These are phyloP conservation scores for Aureobasidium sp. DNA, from an alignment of 2,329 filamentous ascomycete species.

Conservation along the genomic window DNA sequence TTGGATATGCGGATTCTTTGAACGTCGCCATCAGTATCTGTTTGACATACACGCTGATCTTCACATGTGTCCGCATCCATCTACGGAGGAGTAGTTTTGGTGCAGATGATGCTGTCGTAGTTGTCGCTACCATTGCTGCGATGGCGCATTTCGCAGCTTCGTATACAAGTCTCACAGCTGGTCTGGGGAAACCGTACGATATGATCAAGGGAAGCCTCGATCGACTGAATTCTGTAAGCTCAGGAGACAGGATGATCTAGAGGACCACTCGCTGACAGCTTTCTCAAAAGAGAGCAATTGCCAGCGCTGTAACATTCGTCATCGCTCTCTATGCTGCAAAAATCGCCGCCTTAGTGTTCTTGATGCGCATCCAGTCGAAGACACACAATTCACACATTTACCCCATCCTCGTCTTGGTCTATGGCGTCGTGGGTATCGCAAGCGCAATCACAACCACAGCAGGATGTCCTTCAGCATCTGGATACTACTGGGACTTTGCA, in stretches of 20 bases:
- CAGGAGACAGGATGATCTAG: too few relatives aligned
- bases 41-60: constrained; percentile 23
- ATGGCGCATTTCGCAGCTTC: constrained; percentile 21
- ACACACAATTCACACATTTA: constrained; percentile 12
- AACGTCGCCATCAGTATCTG: constrained; percentile 25
- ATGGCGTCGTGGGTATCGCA: constrained; percentile 20
- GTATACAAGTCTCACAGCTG: constrained; percentile 21
- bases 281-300: constrained; percentile 19
- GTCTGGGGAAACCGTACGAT: constrained; percentile 22
- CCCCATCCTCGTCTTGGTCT: constrained; percentile 18
- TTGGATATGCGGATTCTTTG: constrained; percentile 20
- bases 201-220: constrained; percentile 15
- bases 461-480: constrained; percentile 18
- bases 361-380: constrained; percentile 19
- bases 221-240: constrained; percentile 20
- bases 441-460: constrained; percentile 23
- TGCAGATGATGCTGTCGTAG: constrained; percentile 23
- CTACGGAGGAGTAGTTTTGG: constrained; percentile 23
- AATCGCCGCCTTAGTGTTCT: constrained; percentile 24
- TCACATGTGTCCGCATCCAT: constrained; percentile 22
- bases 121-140: constrained; percentile 21
- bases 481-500: constrained; percentile 20
- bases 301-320: constrained; percentile 23
- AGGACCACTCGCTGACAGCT: background rate
- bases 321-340: constrained; percentile 24